Percentiles rank a stretch among this genome's conserved stretches.
Evolutionary conservation across 768 basidiomycete species (phyloP).

Genomic region (Leccinum broughii): DNA sequence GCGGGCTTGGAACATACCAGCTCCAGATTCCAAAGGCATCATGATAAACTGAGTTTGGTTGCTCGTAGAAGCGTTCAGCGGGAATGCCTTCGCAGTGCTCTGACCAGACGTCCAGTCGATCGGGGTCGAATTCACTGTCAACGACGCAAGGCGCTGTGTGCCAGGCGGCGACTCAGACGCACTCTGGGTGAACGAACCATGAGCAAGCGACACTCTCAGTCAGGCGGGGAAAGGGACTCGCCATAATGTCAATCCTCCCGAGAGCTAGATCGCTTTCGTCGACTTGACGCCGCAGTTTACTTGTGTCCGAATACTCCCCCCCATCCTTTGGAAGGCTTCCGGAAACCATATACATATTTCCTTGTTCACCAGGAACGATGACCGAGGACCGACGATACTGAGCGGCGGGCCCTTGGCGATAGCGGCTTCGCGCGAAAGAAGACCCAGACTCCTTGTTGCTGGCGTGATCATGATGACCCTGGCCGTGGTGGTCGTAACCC

Average conservation of each 20-base stretch:
- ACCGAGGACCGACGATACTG: conserved; percentile 23
- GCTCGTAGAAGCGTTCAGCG: conserved; percentile 50
- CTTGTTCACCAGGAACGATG: conserved; percentile 27
- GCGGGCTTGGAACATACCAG: conserved; percentile 14
- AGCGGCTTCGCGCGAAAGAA: conserved; percentile 22
- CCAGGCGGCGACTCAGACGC: conserved; percentile 1
- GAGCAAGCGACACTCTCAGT: conserved; percentile 9
- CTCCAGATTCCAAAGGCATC: conserved; percentile 21
- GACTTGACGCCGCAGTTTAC: conserved; percentile 10
- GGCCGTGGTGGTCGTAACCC: background rate
- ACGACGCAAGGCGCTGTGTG: conserved; percentile 23
- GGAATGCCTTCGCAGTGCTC: conserved; percentile 32
- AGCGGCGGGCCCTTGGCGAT: conserved; percentile 11
- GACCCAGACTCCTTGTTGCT: conserved; percentile 16
- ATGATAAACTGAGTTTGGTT: conserved; percentile 48
- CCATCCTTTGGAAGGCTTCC: background rate
- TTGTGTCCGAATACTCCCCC: background rate
- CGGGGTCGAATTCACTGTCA: conserved; percentile 19
- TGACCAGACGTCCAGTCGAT: conserved; percentile 33
- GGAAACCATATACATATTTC: conserved; percentile 30
- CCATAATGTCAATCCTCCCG: conserved; percentile 53
- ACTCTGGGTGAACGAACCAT: conserved; percentile 5
- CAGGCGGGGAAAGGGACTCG: conserved; percentile 23
- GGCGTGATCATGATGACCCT: background rate
- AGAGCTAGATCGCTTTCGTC: conserved; percentile 29